These are phyloP conservation scores for Apiotrichum brassicae DNA, from an alignment of 1,284 basidiomycete genomes.

Conservation along the genomic window DNA sequence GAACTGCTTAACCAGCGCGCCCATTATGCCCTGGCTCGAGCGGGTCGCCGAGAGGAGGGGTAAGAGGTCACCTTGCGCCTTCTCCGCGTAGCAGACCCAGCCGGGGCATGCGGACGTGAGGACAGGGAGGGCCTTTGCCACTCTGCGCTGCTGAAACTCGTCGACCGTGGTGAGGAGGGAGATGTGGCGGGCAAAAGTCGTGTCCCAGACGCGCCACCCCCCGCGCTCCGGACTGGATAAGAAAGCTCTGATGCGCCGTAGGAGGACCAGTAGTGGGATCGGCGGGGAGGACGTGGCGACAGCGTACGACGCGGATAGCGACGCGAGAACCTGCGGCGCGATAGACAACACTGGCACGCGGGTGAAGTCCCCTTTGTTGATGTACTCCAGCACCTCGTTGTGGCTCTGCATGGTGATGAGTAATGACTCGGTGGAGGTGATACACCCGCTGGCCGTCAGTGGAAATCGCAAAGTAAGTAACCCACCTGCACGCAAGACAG, in stretches of 20 bases:
- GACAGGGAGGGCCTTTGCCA: slow-evolving; percentile 63
- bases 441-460: slow-evolving; percentile 67
- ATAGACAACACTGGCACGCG: slow-evolving; percentile 74
- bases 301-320: slow-evolving; percentile 68
- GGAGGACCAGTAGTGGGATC: slow-evolving; percentile 55
- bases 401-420: slow-evolving; percentile 97
- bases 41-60: slow-evolving; percentile 83
- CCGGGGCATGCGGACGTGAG: slow-evolving; percentile 94
- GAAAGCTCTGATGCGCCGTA: slow-evolving; percentile 64
- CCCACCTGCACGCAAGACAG: slow-evolving; percentile 57
- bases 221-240: slow-evolving; percentile 28
- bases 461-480: slow-evolving; percentile 7
- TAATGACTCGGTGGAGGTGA: slow-evolving; percentile 95
- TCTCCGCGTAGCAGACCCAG: slow-evolving; percentile 99
- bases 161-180: slow-evolving; percentile 71
- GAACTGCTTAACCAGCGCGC: slow-evolving; percentile 83
- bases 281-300: slow-evolving; percentile 28
- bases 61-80: slow-evolving; percentile 88
- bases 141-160: slow-evolving; percentile 69
- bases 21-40: slow-evolving; percentile 91
- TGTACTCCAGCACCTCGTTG: slow-evolving; percentile 74
- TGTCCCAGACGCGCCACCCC: slow-evolving; percentile 69
- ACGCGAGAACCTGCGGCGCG: slow-evolving; percentile 87
- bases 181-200: slow-evolving; percentile 86
- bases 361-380: slow-evolving; percentile 49